These are phyloP conservation scores for Botrytis squamosa DNA, from an alignment of 2,329 filamentous ascomycete species.

Conservation along the genomic window DNA sequence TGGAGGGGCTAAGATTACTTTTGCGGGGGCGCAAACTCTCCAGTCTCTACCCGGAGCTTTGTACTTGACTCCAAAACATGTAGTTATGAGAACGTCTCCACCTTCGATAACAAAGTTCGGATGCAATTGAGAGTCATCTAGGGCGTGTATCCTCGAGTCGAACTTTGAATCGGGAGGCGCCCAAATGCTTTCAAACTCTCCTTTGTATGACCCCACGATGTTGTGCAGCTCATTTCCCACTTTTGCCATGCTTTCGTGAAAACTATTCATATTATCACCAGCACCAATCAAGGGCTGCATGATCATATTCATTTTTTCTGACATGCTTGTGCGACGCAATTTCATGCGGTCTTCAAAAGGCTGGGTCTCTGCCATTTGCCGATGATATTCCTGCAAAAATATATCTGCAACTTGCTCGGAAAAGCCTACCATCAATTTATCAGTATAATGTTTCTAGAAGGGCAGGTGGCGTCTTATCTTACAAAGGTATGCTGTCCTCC, in stretches of 20 bases:
- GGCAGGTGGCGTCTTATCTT: background rate
- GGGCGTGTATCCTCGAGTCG: background rate
- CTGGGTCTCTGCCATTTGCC: background rate
- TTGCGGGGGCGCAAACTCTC: background rate
- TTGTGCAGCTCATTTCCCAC: background rate
- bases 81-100: background rate
- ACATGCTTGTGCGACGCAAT: background rate
- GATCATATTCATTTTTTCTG: background rate
- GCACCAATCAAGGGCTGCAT: conserved; percentile 12
- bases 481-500: background rate
- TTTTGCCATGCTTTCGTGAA: background rate
- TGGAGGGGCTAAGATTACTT: background rate
- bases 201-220: background rate
- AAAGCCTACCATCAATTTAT: background rate
- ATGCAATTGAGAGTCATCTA: background rate
- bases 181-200: background rate
- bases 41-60: background rate
- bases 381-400: background rate
- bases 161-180: background rate
- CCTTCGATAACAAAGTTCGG: background rate
- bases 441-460: background rate
- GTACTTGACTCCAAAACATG: background rate
- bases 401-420: background rate
- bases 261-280: background rate
- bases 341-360: background rate